Base-by-base conservation (phyloP, 2,329 filamentous ascomycete genomes). In the Paraphaeosphaeria sporulosa region DNA sequence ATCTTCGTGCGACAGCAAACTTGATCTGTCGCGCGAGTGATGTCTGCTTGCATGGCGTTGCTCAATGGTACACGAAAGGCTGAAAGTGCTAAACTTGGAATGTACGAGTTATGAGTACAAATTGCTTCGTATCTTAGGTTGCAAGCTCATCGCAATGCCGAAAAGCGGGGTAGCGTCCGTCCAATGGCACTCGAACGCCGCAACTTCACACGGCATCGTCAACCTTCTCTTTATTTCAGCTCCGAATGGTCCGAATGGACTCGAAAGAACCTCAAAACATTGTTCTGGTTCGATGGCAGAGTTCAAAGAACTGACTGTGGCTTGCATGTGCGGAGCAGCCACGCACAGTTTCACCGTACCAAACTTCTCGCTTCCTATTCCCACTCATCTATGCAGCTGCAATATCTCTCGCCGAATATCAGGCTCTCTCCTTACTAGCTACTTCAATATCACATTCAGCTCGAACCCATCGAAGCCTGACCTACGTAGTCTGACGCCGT, bases 371-470 rank as follows among this genome's bases (percentile, higher is more conserved):
- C 74, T 84, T 2, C 83, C 83, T 2, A 69, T 86, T 0, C 61
- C 75, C n/a, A 79, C 76, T 0, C 68, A 73, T 8, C 75, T 75
- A 63, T 85, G 84, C 64, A 83, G 83, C 71, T 85, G 83, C 74
- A 72, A 74, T 40, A 84, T 83, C 2, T 85, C 84, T 59, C 78
- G 83, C 2, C 82, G 80, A 42, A 62, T 76, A 4, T 83, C 81
- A 0, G 83, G 83, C 44, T 78, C 70, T 8, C 70, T 83, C 34
- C 79, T 83, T 66, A 77, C 73, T n/a, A 75, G 68, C 23, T 76
- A 75, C 32, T 58, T 76, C 1, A 60, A 65, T 9, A 83, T 82
- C 75, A 78, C 76, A 1, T 53, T 68, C 25, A 72, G 69, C 9
- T 13, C 61, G 6, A 43, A 58, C 5, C 48, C 58, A 53, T 40